Percentiles rank a stretch among this genome's conserved stretches.
Evolutionary conservation across 2,329 filamentous ascomycete genomes (phyloP).

Genomic region (Colletotrichum tropicale): DNA sequence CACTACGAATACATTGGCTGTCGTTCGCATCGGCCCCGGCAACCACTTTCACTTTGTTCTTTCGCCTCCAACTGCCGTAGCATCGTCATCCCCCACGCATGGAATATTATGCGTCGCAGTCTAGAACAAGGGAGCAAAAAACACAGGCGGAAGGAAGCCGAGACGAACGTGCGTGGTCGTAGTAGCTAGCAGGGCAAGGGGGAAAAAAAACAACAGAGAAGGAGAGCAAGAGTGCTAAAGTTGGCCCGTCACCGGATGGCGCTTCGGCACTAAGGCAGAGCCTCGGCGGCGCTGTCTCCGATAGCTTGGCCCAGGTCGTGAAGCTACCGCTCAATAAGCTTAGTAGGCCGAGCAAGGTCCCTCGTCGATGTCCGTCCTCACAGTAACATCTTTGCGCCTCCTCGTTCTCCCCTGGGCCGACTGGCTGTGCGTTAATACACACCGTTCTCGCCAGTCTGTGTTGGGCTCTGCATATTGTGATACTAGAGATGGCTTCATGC

Average conservation of each 20-base stretch:
- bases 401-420: neutral
- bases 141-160: neutral
- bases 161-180: neutral
- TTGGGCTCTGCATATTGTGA: neutral
- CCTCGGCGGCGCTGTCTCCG: constrained; percentile 1
- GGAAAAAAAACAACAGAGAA: neutral
- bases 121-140: neutral
- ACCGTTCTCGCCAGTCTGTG: neutral
- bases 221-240: neutral
- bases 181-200: neutral
- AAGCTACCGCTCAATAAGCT: neutral
- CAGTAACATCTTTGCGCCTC: neutral
- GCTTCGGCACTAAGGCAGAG: neutral
- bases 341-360: neutral
- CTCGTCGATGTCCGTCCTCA: neutral
- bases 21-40: neutral
- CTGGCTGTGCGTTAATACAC: neutral
- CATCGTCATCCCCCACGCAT: neutral
- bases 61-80: neutral
- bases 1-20: neutral
- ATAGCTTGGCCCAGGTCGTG: neutral
- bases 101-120: neutral
- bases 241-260: neutral
- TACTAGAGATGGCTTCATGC: neutral
- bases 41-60: neutral